Percentiles rank a stretch among this genome's conserved stretches.
These are phyloP conservation scores for Chaetomiaceae sp. DNA, from an alignment of 2,329 filamentous ascomycete genomes.

Conservation along the genomic window DNA sequence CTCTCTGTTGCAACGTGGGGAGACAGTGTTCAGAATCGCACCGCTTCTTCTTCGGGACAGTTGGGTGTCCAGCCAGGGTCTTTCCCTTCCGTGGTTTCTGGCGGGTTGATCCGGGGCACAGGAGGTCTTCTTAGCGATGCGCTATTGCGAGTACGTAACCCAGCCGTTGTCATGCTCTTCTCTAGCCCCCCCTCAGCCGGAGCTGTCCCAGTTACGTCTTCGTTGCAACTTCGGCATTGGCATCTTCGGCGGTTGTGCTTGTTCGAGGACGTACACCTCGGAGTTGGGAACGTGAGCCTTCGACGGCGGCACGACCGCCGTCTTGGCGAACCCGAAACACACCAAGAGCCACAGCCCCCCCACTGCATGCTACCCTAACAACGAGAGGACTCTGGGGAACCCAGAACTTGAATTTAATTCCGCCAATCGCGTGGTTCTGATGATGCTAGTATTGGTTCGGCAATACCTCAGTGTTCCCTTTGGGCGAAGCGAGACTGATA, in stretches of 20 bases:
- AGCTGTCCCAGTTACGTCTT: too few species aligned
- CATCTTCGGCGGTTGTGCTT: neutral
- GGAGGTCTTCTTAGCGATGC: too few species aligned
- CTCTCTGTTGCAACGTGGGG: too few species aligned
- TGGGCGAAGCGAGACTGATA: neutral
- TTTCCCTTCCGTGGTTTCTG: too few species aligned
- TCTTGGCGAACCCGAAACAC: conserved; percentile 22
- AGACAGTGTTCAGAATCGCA: too few species aligned
- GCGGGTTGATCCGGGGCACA: too few species aligned
- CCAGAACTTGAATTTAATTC: conserved; percentile 11
- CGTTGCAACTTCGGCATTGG: too few species aligned
- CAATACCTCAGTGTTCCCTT: conserved; percentile 6
- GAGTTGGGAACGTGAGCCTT: neutral
- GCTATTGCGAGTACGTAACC: too few species aligned
- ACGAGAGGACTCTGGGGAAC: neutral
- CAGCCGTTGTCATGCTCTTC: too few species aligned
- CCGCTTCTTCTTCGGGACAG: too few species aligned
- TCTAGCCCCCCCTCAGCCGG: too few species aligned
- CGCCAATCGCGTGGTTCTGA: conserved; percentile 19
- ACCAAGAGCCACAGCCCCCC: conserved; percentile 10
- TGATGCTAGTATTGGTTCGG: conserved; percentile 14
- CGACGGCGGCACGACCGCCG: conserved; percentile 13
- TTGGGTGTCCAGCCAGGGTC: too few species aligned
- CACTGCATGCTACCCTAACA: conserved; percentile 18
- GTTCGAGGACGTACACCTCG: neutral